Conservation (phyloP, 805 yeast species). For the Lachancea cidri region DNA sequence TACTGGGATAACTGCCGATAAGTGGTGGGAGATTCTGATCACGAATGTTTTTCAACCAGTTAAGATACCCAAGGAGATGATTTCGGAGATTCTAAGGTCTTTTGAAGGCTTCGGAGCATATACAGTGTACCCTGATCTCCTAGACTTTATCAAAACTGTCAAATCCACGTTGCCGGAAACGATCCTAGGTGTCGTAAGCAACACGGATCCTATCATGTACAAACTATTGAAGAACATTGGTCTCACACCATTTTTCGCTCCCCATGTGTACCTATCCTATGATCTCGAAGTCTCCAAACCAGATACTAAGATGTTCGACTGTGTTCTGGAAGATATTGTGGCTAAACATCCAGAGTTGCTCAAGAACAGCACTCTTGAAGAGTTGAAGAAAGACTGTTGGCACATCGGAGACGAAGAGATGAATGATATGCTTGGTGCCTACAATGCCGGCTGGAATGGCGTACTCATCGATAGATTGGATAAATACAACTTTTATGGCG, state of each 20-base stretch:
- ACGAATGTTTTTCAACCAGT: slow-evolving; percentile 38
- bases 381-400: slow-evolving; percentile 39
- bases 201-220: slow-evolving; percentile 56
- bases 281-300: slow-evolving; percentile 55
- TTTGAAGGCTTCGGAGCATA: slow-evolving; percentile 53
- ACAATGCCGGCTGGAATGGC: slow-evolving; percentile 57
- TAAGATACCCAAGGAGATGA: slow-evolving; percentile 34
- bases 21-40: slow-evolving; percentile 60
- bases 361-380: slow-evolving; percentile 10
- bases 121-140: slow-evolving; percentile 47
- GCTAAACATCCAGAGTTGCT: slow-evolving; percentile 19
- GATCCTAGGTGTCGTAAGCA: slow-evolving; percentile 45
- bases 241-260: slow-evolving; percentile 37
- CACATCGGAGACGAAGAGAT: slow-evolving; percentile 62
- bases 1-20: slow-evolving; percentile 28
- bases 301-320: slow-evolving; percentile 40
- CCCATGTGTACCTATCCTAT: slow-evolving; percentile 48
- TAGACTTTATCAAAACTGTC: slow-evolving; percentile 38
- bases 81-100: slow-evolving; percentile 40
- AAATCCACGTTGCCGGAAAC: slow-evolving; percentile 31
- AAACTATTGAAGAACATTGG: slow-evolving; percentile 44
- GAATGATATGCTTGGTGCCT: slow-evolving; percentile 51
- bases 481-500: slow-evolving; percentile 23
- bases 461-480: slow-evolving; percentile 46
- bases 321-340: slow-evolving; percentile 30